Percentiles rank a stretch among this genome's conserved stretches.
Conservation (phyloP, 371 early-diverging fungal genomes). For the Capillidium heterosporum region DNA sequence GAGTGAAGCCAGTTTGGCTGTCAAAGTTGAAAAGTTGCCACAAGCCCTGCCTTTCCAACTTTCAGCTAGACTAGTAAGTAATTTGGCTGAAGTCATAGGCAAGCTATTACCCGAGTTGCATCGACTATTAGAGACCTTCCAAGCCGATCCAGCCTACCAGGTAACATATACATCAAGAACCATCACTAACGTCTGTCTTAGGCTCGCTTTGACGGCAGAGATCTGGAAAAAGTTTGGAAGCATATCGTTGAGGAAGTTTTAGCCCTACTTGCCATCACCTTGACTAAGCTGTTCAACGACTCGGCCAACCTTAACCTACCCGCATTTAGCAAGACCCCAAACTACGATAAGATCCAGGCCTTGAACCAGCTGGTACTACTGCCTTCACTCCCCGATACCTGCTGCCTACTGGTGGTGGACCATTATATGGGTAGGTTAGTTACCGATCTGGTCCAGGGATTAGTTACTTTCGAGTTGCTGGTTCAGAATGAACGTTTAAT, state of each 20-base stretch:
- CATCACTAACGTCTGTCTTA: not conserved
- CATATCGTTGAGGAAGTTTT: constrained; percentile 2
- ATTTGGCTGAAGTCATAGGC: not conserved
- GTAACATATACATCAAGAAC: not conserved
- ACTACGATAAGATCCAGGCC: not conserved
- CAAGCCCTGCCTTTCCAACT: not conserved
- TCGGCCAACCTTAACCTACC: not conserved
- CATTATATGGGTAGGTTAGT: too few species aligned
- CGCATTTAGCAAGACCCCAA: not conserved
- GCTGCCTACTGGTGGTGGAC: not conserved
- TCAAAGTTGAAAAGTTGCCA: not conserved
- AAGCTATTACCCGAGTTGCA: not conserved
- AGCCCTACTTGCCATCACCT: not conserved
- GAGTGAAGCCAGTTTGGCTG: not conserved
- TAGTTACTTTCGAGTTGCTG: too few species aligned
- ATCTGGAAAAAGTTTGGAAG: not conserved
- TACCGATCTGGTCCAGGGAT: too few species aligned
- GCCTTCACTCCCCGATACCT: not conserved
- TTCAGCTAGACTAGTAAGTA: not conserved
- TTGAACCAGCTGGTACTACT: not conserved
- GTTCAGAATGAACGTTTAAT: too few species aligned
- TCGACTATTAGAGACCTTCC: not conserved
- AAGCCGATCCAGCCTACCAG: not conserved
- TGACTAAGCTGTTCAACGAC: not conserved
- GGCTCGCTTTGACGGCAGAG: not conserved